Base-by-base conservation (phyloP, 257 asterid species). In the Solanum appendiculatum region DNA sequence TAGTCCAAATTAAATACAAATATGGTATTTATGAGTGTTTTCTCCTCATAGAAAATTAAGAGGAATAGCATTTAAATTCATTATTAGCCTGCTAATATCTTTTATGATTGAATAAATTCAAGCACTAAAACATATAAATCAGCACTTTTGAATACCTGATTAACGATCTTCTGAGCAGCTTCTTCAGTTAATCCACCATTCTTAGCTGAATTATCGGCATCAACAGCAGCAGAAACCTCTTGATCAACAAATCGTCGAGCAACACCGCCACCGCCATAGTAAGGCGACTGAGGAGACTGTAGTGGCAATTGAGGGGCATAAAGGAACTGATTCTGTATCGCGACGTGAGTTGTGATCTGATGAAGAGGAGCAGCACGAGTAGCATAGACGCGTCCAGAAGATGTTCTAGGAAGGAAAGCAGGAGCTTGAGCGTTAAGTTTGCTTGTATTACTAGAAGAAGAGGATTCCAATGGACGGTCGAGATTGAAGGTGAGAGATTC, bases 371-470 rank as follows among this genome's bases (percentile, higher is more conserved):
- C 25, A 33, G 78, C 12, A 27, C 81, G 51, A 27, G 29, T 33
- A 60, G 56, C 27, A 85, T 69, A 90, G 21, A 86, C 37, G 21
- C 89, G 66, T 27, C 87, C 64, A 40, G 86, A 51, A 14, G 93
- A 84, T 33, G 51, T 58, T 33, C 98, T 90, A 15, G 98, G 98
- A 20, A 94, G 93, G 92, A 95, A 95, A 34, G 94, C 98, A 11
- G 98, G 98, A 36, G 98, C 98, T 88, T 89, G 86, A 29, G 98
- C 98, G 93, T 91, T 94, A 85, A 95, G 96, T 88, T 90, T 92
- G 90, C 86, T 89, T 10, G 66, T 46, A 29, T 46, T 80, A n/a
- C n/a, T n/a, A 44, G 60, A 42, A 40, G 18, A 10, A 7, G 39
- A 44, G 13, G 84, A 78, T 42, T 77, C 83, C 29, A 40, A 40